phyloP scores from a whole-genome alignment of 192 early-diverging fungal species.

The Coemansia sp. region DNA sequence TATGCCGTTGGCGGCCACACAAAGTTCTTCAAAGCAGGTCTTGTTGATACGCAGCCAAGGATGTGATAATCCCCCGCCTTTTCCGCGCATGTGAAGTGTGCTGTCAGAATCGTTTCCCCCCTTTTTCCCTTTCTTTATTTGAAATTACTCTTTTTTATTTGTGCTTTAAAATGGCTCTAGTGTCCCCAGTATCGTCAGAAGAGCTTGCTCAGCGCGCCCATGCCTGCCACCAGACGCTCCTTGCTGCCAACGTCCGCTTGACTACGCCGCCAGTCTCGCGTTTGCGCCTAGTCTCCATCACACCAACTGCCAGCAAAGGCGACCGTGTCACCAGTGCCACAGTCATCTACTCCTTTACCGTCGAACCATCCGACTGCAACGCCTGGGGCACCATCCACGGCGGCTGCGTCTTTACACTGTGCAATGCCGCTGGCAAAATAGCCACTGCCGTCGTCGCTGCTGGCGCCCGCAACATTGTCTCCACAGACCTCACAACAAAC shows the following conservation, averaged over 20 bases:
- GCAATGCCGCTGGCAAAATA: conserved; percentile 48
- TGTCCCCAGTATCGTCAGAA: conserved; percentile 8
- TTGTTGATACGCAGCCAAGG: conserved; percentile 30
- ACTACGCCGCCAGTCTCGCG: conserved; percentile 38
- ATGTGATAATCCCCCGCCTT: neutral
- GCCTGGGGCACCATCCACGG: conserved; percentile 50
- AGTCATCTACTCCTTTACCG: conserved; percentile 19
- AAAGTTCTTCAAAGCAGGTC: conserved; percentile 30
- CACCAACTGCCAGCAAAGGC: conserved; percentile 30
- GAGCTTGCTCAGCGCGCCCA: conserved; percentile 24
- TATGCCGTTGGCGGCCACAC: conserved; percentile 29
- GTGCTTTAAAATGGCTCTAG: conserved; percentile 2
- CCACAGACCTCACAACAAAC: conserved; percentile 20
- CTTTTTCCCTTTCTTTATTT: neutral
- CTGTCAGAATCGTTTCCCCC: too few relatives aligned
- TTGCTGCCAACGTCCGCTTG: conserved; percentile 33
- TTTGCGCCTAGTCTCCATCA: conserved; percentile 24
- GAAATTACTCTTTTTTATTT: neutral
- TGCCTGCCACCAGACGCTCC: conserved; percentile 23
- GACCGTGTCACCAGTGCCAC: conserved; percentile 35
- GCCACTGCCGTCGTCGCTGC: conserved; percentile 35
- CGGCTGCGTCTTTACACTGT: conserved; percentile 46
- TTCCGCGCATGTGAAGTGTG: neutral
- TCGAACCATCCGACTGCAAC: conserved; percentile 42
- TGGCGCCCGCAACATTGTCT: conserved; percentile 24